phyloP scores from a whole-genome alignment of 192 early-diverging fungal species.

The Entophlyctis luteolus region DNA sequence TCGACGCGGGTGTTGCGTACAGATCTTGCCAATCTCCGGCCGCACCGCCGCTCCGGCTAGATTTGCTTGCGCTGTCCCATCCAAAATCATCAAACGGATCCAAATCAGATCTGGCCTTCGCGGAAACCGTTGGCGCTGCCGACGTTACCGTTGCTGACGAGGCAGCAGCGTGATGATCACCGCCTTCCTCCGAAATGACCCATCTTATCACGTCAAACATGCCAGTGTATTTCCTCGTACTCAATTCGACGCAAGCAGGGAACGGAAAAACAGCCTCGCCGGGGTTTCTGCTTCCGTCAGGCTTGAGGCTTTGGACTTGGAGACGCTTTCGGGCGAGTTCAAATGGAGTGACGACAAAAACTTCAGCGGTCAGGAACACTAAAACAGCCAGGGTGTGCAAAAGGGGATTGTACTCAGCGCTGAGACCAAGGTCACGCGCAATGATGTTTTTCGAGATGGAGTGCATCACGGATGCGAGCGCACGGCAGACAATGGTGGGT shows the following conservation, averaged over 20 bases:
- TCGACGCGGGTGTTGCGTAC: slow-evolving; percentile 5
- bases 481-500: slow-evolving; percentile 57
- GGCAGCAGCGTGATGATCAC: neutral
- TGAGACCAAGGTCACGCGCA: slow-evolving; percentile 42
- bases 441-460: slow-evolving; percentile 43
- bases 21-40: slow-evolving; percentile 28
- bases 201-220: slow-evolving; percentile 34
- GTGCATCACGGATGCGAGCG: slow-evolving; percentile 53
- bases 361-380: slow-evolving; percentile 65
- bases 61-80: slow-evolving; percentile 16
- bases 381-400: slow-evolving; percentile 66
- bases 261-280: slow-evolving; percentile 27
- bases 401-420: slow-evolving; percentile 57
- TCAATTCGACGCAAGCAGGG: slow-evolving; percentile 36
- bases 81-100: neutral
- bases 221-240: slow-evolving; percentile 33
- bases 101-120: neutral
- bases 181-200: slow-evolving; percentile 46
- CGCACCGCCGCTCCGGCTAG: too few relatives aligned
- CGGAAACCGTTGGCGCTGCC: slow-evolving; percentile 4
- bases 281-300: neutral
- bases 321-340: slow-evolving; percentile 83
- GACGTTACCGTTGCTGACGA: neutral
- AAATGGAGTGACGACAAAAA: slow-evolving; percentile 74
- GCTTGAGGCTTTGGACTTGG: slow-evolving; percentile 61